Base-by-base conservation (phyloP, 805 yeast species). In the Wickerhamomyces canadensis region DNA sequence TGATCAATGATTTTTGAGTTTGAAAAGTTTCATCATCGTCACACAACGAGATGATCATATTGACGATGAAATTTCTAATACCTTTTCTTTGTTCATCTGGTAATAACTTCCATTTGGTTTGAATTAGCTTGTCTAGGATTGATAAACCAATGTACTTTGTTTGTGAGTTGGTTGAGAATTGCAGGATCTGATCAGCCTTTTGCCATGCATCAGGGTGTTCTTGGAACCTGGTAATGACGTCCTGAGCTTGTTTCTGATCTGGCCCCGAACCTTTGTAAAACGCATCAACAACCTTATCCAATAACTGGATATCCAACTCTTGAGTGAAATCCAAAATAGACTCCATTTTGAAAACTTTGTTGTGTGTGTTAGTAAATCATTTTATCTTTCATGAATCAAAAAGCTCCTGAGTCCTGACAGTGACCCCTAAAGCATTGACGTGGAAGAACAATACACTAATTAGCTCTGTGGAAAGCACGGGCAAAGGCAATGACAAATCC, bases 161-260 rank as follows among this genome's bases (percentile, higher is more conserved):
- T 62, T 93, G 96, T 27, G 96, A 71, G 57, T 88, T 84, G 34
- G 68, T 65, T 4, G 95, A 79, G 44, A 67, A 70, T 48, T 89
- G 88, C 47, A 93, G 70, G 42, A 93, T 89, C 60, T 83, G 78
- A 54, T 91, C 98, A 24, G 95, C 93, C 39, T 84, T 76, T 48
- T 84, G 86, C 99, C 99, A 93, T 19, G 97, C 82, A 51, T 91
- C 96, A 3, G 93, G 94, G 60, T 88, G 84, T 44, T 87, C 95
- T 62, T 93, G 96, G 60, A 93, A 89, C 62, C 78, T 76, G 17
- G 84, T 80, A 51, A 84, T 71, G 8, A 82, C 64, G 27, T 70
- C 69, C 61, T 81, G 91, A 9, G 95, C 94, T 46, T 71, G 68
- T 43, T 76, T 76, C 51, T 81, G 88, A 28, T 62, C 68, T 10